Evolutionary conservation across 441 rosid genomes (phyloP).

Genomic region (Arabidopsis hybrid): DNA sequence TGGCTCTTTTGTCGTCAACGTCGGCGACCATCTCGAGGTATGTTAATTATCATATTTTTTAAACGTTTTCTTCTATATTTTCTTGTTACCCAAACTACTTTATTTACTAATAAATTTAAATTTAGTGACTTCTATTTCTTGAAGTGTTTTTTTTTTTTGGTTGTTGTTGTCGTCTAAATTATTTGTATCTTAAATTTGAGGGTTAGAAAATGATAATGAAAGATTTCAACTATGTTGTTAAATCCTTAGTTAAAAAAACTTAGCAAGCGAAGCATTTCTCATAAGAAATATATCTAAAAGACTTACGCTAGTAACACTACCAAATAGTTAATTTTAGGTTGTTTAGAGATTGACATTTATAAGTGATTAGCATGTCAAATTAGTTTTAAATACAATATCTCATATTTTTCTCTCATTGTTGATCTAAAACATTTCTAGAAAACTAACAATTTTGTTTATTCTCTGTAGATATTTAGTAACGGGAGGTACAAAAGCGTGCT

Average conservation of each 20-base stretch:
- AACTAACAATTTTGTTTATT: not conserved
- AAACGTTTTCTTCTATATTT: not conserved
- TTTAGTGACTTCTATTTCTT: not conserved
- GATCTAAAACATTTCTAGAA: not conserved
- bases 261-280: not conserved
- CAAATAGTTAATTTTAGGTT: not conserved
- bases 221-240: not conserved
- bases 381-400: not conserved
- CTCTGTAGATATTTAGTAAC: constrained; percentile 79
- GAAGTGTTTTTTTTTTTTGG: not conserved
- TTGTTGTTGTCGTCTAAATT: not conserved
- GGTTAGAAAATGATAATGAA: not conserved
- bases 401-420: not conserved
- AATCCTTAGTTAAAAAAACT: not conserved
- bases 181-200: not conserved
- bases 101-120: not conserved
- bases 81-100: too few relatives aligned
- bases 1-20: constrained; percentile 75
- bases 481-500: constrained; percentile 87
- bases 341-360: not conserved
- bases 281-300: not conserved
- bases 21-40: constrained; percentile 96
- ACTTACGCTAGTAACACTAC: not conserved
- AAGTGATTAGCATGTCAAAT: not conserved
- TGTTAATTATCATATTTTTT: not conserved